phyloP scores from a whole-genome alignment of 176 grass and related monocot genomes.

The Oryza meridionalis region DNA sequence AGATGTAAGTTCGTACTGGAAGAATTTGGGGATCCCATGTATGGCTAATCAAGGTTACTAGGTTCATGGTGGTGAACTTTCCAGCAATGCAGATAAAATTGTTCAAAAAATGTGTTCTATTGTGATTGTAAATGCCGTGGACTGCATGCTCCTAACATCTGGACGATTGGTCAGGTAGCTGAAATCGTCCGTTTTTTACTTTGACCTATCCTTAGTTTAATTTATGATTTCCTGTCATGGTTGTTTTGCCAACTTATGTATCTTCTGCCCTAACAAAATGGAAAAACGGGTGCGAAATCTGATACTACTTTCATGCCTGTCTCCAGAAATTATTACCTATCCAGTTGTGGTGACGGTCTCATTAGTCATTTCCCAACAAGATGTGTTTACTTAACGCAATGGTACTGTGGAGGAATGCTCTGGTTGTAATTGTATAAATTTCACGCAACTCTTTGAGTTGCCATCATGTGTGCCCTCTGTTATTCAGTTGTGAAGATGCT shows the following conservation, averaged over 20 bases:
- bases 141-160: not conserved
- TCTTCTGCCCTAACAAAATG: not conserved
- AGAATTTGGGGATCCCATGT: not conserved
- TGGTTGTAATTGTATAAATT: not conserved
- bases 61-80: not conserved
- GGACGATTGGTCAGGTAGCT: too few relatives aligned
- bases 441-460: not conserved
- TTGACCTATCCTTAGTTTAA: not conserved
- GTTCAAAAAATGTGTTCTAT: not conserved
- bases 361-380: not conserved
- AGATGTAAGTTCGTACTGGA: conserved; percentile 28
- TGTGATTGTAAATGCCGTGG: not conserved
- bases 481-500: too few relatives aligned
- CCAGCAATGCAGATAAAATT: conserved; percentile 1
- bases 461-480: too few relatives aligned
- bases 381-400: too few relatives aligned
- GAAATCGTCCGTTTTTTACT: too few relatives aligned
- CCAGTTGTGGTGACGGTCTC: not conserved
- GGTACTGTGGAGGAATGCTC: too few relatives aligned
- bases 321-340: not conserved
- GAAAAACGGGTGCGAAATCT: not conserved
- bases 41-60: conserved; percentile 6
- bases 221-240: not conserved
- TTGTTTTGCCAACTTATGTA: not conserved
- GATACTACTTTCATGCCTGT: not conserved